Conservation (phyloP, 2,329 filamentous ascomycete genomes). For the Talaromyces sp. region DNA sequence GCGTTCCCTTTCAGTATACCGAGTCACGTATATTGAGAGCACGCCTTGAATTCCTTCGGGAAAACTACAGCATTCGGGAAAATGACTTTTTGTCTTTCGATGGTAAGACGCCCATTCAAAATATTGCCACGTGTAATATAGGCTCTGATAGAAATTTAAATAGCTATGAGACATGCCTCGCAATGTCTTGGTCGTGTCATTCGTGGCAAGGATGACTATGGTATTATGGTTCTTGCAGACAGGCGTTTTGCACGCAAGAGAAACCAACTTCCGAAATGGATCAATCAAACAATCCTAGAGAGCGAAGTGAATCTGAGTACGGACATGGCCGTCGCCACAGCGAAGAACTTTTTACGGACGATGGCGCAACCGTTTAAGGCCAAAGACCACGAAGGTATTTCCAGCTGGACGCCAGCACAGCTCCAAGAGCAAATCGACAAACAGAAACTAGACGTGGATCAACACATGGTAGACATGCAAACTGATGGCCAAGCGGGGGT, state of each 20-base stretch:
- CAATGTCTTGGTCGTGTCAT: conserved; percentile 94
- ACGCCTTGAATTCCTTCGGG: conserved; percentile 88
- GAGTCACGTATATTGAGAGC: conserved; percentile 96
- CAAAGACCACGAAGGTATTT: conserved; percentile 84
- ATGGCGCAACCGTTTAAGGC: conserved; percentile 89
- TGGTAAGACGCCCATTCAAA: conserved; percentile 8
- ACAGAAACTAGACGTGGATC: conserved; percentile 66
- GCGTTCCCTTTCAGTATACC: conserved; percentile 97
- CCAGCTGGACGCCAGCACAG: conserved; percentile 82
- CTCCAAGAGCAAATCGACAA: conserved; percentile 65
- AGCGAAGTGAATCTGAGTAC: conserved; percentile 87
- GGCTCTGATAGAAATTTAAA: not conserved
- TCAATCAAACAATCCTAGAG: conserved; percentile 79
- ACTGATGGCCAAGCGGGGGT: not conserved
- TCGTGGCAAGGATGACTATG: conserved; percentile 96
- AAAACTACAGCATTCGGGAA: conserved; percentile 93
- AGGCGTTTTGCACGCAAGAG: conserved; percentile 90
- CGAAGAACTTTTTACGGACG: conserved; percentile 80
- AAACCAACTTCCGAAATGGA: conserved; percentile 91
- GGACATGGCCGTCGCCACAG: conserved; percentile 86
- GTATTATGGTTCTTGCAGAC: conserved; percentile 98
- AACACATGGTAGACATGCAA: conserved; percentile 53
- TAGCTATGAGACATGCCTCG: conserved; percentile 93
- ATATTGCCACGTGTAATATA: not conserved
- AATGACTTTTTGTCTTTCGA: conserved; percentile 98